Evolutionary conservation across 345 rosid species (phyloP), one percentile per base, ranked within the genome.

Genomic region (Noccaea caerulescens): DNA sequence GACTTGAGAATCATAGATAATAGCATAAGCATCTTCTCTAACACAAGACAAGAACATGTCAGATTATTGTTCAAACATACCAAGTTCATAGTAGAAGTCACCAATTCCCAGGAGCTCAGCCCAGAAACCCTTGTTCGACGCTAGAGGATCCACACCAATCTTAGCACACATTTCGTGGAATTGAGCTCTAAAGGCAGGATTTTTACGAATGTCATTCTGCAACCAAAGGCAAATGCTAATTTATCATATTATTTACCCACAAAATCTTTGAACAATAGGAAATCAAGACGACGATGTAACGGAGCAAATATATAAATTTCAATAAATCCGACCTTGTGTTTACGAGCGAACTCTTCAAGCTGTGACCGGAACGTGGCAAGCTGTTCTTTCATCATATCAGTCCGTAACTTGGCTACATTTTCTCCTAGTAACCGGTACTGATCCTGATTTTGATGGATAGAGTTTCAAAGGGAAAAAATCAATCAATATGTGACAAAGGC

Each of bases 341-440:
- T 90, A 43, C 95, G 95, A 42, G 95, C 97, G 58, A 88, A 92
- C 39, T 92, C 97, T 79, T 92, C 91, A 18, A 88, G 94, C 81
- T 92, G 96, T 18, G 94, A 82, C 20, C 87, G 82, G 59, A 92
- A 92, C 25, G 98, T 88, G 59, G 88, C 80, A n/a, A 88, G 96
- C 85, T 90, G 98, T 75, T 93, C 98, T 74, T 93, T 90, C 97
- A 93, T 90, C 14, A 90, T 89, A 84, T 93, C 98, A 62, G 89
- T 84, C 66, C 88, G 79, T 32, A 93, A 65, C 84, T 85, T 90
- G 33, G 93, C 97, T 42, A 90, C 97, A 88, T 90, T 90, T 80
- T 90, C 98, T 69, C 97, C 96, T 13, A 87, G 77, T 55, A 84
- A 59, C 43, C 97, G 84, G 76, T 88, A 93, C 55, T 86, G 96